Evolutionary conservation across 192 early-diverging fungal species (phyloP), one percentile per base, ranked within the genome.

Genomic region (Cetraspora pellucida): DNA sequence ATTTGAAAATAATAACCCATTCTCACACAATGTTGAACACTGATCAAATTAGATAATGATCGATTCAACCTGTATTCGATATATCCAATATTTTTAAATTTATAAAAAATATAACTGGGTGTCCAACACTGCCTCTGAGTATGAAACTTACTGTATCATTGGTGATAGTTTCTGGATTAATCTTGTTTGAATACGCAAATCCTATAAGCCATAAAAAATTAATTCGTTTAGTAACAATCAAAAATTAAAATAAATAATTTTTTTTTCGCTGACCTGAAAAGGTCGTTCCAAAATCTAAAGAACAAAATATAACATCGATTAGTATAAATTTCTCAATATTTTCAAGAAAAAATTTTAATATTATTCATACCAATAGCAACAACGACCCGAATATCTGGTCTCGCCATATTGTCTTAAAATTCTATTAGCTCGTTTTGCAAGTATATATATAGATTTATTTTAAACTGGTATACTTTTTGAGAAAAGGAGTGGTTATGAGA

Each of bases 371-470:
- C 72, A 23, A 74, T 74, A 45, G 55, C 19, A 10, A 74, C 72
- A 57, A 74, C 72, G 17, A 54, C 37, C 11, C 72, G 72, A 45
- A 74, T 74, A 74, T 74, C 72, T 37, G 37, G 37, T 69, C 44
- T 69, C 14, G 37, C 66, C 44, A 17, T 67, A 60, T 28, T 28
- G 1, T 37, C 37, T 37, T 37, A 6, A 37, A 37, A 7, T 37
- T 37, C 37, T 37, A 37, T 37, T 7, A 37, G 37, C 37, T 37
- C 37, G 37, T 6, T 37, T 37, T 7, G 7, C 37, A 37, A 37
- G 7, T 37, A 0, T 37, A 37, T n/a, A n/a, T n/a, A n/a, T n/a
- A n/a, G n/a, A n/a, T n/a, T n/a, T n/a, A n/a, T n/a, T n/a, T 1
- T 37, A 37, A 37, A 7, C 37, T 37, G 37, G 1, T 37, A 37